A percentile compares a stretch with the other conserved stretches of the same genome.
These are phyloP conservation scores for Sporothrix brunneoviolacea DNA, from an alignment of 2,329 filamentous ascomycete species.

Conservation along the genomic window DNA sequence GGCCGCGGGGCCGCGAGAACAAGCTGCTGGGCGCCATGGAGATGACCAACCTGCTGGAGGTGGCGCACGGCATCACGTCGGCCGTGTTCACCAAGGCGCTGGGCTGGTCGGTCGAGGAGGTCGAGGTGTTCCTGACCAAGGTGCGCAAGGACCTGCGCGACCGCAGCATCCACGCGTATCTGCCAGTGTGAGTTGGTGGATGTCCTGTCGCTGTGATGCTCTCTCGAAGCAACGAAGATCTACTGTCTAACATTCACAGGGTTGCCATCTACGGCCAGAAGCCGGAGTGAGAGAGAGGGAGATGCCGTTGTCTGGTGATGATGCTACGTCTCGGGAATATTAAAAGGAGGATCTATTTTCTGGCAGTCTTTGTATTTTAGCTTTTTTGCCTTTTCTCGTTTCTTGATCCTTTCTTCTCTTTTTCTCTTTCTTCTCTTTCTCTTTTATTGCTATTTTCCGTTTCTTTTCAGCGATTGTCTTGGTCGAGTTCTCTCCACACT, in stretches of 20 bases:
- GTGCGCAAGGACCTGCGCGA: conserved; percentile 27
- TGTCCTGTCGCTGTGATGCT: too few relatives aligned
- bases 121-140: conserved; percentile 26
- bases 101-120: conserved; percentile 26
- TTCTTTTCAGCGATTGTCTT: too few relatives aligned
- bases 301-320: too few relatives aligned
- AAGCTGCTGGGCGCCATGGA: conserved; percentile 31
- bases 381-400: not conserved
- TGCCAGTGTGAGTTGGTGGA: conserved; percentile 11
- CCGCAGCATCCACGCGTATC: conserved; percentile 27
- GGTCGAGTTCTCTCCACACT: too few relatives aligned
- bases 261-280: conserved; percentile 8
- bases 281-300: not conserved
- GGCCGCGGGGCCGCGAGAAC: conserved; percentile 30
- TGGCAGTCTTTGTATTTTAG: not conserved
- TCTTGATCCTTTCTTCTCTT: not conserved
- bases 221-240: too few relatives aligned
- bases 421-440: too few relatives aligned
- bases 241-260: not conserved
- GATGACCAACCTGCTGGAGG: conserved; percentile 29
- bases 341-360: too few relatives aligned
- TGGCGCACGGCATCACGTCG: conserved; percentile 27
- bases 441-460: too few relatives aligned
- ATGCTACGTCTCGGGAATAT: too few relatives aligned
- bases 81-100: conserved; percentile 27